Evolutionary conservation across 2,329 filamentous ascomycete genomes (phyloP), one percentile per base, ranked within the genome.

Genomic region (Penicillium frequentans): DNA sequence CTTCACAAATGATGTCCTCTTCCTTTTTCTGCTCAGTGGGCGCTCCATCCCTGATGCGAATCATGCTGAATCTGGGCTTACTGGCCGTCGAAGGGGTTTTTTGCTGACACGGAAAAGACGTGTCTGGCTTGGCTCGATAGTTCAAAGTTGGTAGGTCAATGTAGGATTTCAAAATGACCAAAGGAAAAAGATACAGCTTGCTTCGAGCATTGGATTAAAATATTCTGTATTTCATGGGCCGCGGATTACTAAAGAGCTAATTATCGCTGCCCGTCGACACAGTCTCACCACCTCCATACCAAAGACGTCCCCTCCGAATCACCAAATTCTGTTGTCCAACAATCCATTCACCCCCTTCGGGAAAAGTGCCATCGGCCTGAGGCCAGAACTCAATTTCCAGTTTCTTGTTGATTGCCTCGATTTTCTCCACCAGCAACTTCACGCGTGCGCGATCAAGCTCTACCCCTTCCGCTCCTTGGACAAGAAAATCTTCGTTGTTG

Each of bases 221-320:
- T 3, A 5, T 1, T 33, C 31, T 33, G 16, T 2, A 16, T 7
- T 7, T 16, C 6, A 5, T 5, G 5, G 13, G 31, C 6, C 31
- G 1, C 5, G 31, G 5, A 6, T 33, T 13, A 33, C 31, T 33
- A 3, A 5, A 39, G n/a, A 10, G 35, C 35, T 39, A 19, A 19
- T 11, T 39, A 5, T 19, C 9, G 16, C 4, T 10, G 8, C 31
- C 27, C 24, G 45, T 24, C 6, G 35, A 42, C 3, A 96, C 81
- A 5, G 86, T 88, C 64, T 89, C 82, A 1, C 93, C 93, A n/a
- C 87, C 90, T 37, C 89, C 93, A 76, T 96, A 96, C 93, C 93
- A 97, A 47, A 96, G 72, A 4, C 83, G 81, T 0, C 93, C 93
- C 60, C 82, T 84, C 39, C 90, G 83, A 59, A 85, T 86, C 65